Percentiles rank a stretch among this genome's conserved stretches.
These are phyloP conservation scores for Reticulascus tulasneorum DNA, from an alignment of 2,329 filamentous ascomycete genomes.

Conservation along the genomic window DNA sequence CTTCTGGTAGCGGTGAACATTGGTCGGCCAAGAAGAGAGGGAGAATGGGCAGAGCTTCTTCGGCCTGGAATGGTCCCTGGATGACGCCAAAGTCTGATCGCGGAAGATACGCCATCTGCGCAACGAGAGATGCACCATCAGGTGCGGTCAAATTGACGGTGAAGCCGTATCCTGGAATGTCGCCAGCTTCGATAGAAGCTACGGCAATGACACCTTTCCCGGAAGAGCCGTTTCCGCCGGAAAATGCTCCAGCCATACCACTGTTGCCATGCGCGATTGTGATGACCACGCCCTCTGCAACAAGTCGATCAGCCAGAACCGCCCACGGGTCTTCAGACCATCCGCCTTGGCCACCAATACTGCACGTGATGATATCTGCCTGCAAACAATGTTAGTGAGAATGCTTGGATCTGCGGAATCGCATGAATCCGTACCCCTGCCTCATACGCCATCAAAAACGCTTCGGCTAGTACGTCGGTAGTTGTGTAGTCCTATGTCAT, in stretches of 20 bases:
- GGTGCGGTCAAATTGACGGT: conserved; percentile 1
- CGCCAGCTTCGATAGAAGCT: conserved; percentile 26
- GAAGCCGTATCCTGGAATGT: conserved; percentile 3
- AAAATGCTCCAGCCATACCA: conserved; percentile 44
- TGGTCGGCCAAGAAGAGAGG: conserved; percentile 18
- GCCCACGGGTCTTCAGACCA: conserved; percentile 38
- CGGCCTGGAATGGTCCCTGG: conserved; percentile 18
- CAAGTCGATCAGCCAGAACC: conserved; percentile 33
- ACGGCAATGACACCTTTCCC: conserved; percentile 37
- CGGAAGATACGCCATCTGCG: conserved; percentile 4
- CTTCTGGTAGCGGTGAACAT: conserved; percentile 19
- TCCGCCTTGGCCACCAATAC: conserved; percentile 33
- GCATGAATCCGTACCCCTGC: conserved; percentile 19
- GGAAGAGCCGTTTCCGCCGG: conserved; percentile 33
- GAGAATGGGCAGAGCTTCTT: conserved; percentile 21
- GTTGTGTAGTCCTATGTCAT: too few species aligned
- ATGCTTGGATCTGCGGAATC: accelerated
- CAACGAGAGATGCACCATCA: neutral
- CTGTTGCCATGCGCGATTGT: conserved; percentile 49
- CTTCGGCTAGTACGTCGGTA: conserved; percentile 21
- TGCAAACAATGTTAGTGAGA: neutral
- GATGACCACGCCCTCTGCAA: conserved; percentile 45
- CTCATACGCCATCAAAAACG: conserved; percentile 28
- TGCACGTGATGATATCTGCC: conserved; percentile 37
- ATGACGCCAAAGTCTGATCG: conserved; percentile 2